These are phyloP conservation scores for Cylindrodendrum hubeiense DNA, from an alignment of 2,329 filamentous ascomycete genomes.

Conservation along the genomic window DNA sequence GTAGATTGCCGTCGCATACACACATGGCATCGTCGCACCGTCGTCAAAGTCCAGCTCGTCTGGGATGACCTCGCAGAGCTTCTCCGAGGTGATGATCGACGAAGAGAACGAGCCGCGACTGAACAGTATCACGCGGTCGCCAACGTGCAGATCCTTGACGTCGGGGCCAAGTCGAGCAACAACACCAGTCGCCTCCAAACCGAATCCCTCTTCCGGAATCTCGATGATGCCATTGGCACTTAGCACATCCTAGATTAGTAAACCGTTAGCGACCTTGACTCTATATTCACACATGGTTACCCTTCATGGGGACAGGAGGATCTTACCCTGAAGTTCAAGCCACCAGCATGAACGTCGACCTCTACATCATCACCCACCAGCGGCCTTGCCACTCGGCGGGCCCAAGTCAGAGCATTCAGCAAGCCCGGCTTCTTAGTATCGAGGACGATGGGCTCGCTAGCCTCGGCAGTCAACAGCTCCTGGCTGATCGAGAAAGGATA, in stretches of 20 bases:
- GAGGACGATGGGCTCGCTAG: slow-evolving; percentile 14
- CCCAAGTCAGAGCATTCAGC: slow-evolving; percentile 39
- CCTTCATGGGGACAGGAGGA: too few relatives aligned
- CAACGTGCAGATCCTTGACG: slow-evolving; percentile 45
- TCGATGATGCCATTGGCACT: slow-evolving; percentile 32
- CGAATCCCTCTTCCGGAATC: slow-evolving; percentile 38
- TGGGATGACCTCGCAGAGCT: slow-evolving; percentile 49
- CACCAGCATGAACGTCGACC: slow-evolving; percentile 43
- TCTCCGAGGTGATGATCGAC: slow-evolving; percentile 44
- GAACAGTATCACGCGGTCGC: slow-evolving; percentile 49
- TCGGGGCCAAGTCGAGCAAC: slow-evolving; percentile 46
- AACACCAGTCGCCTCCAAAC: slow-evolving; percentile 48
- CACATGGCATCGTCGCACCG: slow-evolving; percentile 51
- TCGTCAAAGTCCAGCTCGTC: slow-evolving; percentile 50
- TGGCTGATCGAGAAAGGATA: slow-evolving; percentile 41
- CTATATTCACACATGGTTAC: too few relatives aligned
- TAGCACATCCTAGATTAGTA: slow-evolving; percentile 39
- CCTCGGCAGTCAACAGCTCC: slow-evolving; percentile 23
- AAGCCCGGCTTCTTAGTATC: slow-evolving; percentile 29
- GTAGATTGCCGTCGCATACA: slow-evolving; percentile 50
- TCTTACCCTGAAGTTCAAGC: slow-evolving; percentile 38
- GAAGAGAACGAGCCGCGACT: slow-evolving; percentile 37
- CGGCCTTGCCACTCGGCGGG: not conserved
- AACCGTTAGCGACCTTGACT: too few relatives aligned
- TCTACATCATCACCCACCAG: slow-evolving; percentile 46